A percentile compares a stretch with the other conserved stretches of the same genome.
These are phyloP conservation scores for Excoecaria cochinchinensis DNA, from an alignment of 345 rosid species.

Conservation along the genomic window DNA sequence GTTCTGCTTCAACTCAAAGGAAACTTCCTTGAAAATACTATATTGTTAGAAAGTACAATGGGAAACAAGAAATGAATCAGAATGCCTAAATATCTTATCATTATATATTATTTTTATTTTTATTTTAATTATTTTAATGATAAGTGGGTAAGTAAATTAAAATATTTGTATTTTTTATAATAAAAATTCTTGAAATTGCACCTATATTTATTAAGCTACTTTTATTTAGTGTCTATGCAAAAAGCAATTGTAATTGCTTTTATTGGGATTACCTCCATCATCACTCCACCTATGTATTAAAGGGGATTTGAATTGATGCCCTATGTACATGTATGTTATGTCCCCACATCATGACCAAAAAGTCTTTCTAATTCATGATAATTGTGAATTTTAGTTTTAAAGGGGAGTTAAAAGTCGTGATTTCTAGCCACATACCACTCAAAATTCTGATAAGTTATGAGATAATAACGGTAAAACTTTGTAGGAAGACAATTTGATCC, in stretches of 20 bases:
- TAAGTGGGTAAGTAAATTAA: no score
- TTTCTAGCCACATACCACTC: no score
- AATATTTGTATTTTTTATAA: no score
- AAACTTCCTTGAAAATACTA: slow-evolving; percentile 10
- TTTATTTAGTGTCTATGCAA: background rate
- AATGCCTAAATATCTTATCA: no score
- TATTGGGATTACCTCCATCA: background rate
- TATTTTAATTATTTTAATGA: no score
- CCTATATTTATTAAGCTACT: background rate
- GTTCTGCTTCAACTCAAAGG: background rate
- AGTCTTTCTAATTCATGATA: background rate
- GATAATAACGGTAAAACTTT: no score
- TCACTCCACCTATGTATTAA: background rate
- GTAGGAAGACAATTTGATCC: no score
- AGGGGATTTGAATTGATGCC: background rate
- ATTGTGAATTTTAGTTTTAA: background rate
- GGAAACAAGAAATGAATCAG: background rate
- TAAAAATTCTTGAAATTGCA: no score
- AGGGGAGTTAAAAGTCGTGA: no score
- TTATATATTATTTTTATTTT: background rate
- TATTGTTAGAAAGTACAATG: background rate
- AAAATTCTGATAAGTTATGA: no score
- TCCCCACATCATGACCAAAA: no score
- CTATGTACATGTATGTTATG: background rate
- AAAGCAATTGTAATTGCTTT: background rate